Evolutionary conservation across 2,329 filamentous ascomycete genomes (phyloP).

Genomic region (Epichloe scottii): DNA sequence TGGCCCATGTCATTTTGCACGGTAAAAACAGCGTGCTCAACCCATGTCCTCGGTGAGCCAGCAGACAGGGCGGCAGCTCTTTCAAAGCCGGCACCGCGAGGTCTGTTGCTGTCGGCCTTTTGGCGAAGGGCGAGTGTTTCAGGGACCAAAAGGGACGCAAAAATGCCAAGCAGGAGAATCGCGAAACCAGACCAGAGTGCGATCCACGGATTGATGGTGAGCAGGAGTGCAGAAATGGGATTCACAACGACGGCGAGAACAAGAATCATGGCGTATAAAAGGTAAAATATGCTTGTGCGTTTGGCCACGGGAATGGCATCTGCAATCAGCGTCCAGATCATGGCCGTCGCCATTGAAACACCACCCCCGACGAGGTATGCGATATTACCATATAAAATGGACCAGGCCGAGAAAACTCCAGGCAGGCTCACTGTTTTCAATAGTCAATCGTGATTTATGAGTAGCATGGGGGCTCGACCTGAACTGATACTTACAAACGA

Average conservation of each 20-base stretch:
- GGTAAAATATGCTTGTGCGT: slow-evolving; percentile 29
- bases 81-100: slow-evolving; percentile 3
- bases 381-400: slow-evolving; percentile 19
- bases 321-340: slow-evolving; percentile 33
- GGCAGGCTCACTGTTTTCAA: too few relatives aligned
- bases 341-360: slow-evolving; percentile 24
- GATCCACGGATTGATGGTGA: slow-evolving; percentile 27
- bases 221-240: slow-evolving; percentile 28
- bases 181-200: slow-evolving; percentile 24
- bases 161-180: slow-evolving; percentile 16
- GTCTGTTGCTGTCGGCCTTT: slow-evolving; percentile 14
- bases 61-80: background rate
- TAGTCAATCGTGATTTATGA: too few relatives aligned
- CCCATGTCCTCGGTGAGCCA: background rate
- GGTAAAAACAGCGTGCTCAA: slow-evolving; percentile 15
- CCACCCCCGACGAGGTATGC: slow-evolving; percentile 31
- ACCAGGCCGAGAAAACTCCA: slow-evolving; percentile 24
- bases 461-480: slow-evolving; percentile 1
- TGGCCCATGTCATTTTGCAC: slow-evolving; percentile 20
- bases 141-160: slow-evolving; percentile 23
- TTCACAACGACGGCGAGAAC: slow-evolving; percentile 25
- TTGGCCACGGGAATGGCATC: slow-evolving; percentile 27
- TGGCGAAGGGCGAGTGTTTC: slow-evolving; percentile 29
- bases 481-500: slow-evolving; percentile 18
- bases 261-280: slow-evolving; percentile 24